phyloP scores from a whole-genome alignment of 176 grass and related monocot genomes.

The Carex parvula region DNA sequence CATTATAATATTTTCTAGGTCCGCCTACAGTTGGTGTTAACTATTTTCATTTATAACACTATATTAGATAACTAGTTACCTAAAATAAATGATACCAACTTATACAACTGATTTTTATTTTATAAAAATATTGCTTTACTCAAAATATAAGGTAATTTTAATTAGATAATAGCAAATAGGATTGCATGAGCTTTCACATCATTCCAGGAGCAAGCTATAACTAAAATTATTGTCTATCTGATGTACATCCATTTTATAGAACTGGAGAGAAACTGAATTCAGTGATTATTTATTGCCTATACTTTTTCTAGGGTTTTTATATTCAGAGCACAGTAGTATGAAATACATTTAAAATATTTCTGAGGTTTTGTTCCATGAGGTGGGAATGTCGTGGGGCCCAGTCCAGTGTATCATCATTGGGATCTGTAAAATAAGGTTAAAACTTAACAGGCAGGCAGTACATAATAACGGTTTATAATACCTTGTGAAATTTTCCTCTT shows the following conservation, averaged over 20 bases:
- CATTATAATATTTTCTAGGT: too few species aligned
- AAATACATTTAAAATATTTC: conserved; percentile 11
- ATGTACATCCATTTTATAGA: neutral
- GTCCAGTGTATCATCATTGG: conserved; percentile 41
- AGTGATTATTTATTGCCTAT: neutral
- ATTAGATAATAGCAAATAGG: neutral
- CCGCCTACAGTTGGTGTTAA: neutral
- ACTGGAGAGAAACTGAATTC: conserved; percentile 16
- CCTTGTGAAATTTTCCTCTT: neutral
- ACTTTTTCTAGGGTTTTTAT: conserved; percentile 9
- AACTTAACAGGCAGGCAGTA: neutral
- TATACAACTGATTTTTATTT: neutral
- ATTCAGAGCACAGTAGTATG: conserved; percentile 12
- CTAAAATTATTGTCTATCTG: neutral
- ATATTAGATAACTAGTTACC: too few species aligned
- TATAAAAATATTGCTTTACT: neutral
- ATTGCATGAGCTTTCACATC: neutral
- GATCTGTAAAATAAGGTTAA: conserved; percentile 32
- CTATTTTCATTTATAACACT: neutral
- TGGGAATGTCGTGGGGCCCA: conserved; percentile 28
- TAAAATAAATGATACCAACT: neutral
- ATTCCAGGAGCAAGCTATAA: too few species aligned
- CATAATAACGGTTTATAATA: neutral
- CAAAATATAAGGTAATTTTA: neutral
- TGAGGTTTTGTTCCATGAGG: neutral